phyloP scores from a whole-genome alignment of 2,329 filamentous ascomycete genomes.

The Conoideocrella luteorostrata region DNA sequence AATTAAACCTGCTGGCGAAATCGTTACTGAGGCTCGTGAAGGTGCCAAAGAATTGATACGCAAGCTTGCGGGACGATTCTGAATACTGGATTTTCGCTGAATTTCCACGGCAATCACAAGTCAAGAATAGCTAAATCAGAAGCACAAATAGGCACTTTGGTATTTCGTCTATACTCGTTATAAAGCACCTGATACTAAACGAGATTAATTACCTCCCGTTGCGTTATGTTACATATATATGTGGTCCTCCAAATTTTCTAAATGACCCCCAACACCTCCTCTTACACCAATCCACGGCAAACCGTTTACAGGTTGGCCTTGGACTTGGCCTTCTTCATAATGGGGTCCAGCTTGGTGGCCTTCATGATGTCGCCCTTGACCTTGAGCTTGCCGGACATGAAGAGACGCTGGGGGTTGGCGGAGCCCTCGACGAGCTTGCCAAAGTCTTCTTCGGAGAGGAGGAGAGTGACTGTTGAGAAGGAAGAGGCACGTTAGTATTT shows the following conservation, averaged over 20 bases:
- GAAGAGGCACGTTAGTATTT: not conserved
- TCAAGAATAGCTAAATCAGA: not conserved
- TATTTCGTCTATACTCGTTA: conserved; percentile 12
- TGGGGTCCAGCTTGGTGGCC: conserved; percentile 90
- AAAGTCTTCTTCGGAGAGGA: conserved; percentile 82
- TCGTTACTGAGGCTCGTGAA: conserved; percentile 35
- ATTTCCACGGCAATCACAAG: too few species aligned
- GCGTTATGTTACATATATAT: conserved; percentile 4
- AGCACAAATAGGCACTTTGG: not conserved
- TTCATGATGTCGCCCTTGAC: conserved; percentile 98
- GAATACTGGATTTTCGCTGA: too few species aligned
- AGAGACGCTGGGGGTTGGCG: conserved; percentile 88
- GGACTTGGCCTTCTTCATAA: conserved; percentile 79
- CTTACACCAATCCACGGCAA: not conserved
- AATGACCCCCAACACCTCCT: not conserved
- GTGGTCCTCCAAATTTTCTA: not conserved
- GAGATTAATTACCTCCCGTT: not conserved
- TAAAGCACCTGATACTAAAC: conserved; percentile 9
- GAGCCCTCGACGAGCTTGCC: conserved; percentile 74
- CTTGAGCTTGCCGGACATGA: conserved; percentile 99
- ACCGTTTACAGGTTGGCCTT: conserved; percentile 73
- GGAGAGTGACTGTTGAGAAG: conserved; percentile 64
- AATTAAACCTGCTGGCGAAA: conserved; percentile 32
- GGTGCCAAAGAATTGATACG: conserved; percentile 28
- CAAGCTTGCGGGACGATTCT: conserved; percentile 18